Evolutionary conservation across 129 eudicot species (phyloP).

Genomic region (Lactuca saligna): DNA sequence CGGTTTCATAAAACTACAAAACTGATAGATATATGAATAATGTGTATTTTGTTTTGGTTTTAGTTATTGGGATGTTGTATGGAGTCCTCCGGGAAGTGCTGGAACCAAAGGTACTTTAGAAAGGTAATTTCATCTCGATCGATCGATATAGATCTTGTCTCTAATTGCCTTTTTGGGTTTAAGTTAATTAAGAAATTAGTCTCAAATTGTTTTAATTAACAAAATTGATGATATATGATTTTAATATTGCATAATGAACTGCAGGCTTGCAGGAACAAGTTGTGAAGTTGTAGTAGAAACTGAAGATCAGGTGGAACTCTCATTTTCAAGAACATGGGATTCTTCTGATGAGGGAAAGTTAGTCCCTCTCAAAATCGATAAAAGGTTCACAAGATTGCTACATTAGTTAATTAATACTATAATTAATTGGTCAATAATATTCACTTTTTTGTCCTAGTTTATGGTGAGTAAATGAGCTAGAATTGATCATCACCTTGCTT

Average conservation of each 20-base stretch:
- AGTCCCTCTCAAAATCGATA: slow-evolving; percentile 55
- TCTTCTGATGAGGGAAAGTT: slow-evolving; percentile 38
- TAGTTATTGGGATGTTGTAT: neutral
- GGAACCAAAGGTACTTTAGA: neutral
- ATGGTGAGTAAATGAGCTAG: neutral
- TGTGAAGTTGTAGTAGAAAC: slow-evolving; percentile 41
- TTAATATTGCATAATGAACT: slow-evolving; percentile 2
- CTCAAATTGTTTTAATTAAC: neutral
- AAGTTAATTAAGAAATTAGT: neutral
- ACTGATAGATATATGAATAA: too few relatives aligned
- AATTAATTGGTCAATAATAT: too few relatives aligned
- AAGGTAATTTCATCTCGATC: neutral
- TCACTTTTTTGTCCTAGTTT: too few relatives aligned
- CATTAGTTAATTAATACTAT: too few relatives aligned
- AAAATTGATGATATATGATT: neutral
- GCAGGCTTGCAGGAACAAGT: slow-evolving; percentile 47
- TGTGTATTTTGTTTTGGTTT: too few relatives aligned
- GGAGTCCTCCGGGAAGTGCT: neutral
- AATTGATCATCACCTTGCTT: too few relatives aligned
- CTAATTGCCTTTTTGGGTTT: too few relatives aligned
- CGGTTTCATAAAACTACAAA: too few relatives aligned
- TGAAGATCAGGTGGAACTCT: slow-evolving; percentile 52
- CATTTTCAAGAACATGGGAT: slow-evolving; percentile 61
- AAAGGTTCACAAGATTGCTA: slow-evolving; percentile 33
- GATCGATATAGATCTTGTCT: too few relatives aligned